Evolutionary conservation across 768 basidiomycete genomes (phyloP).

Genomic region (Pulveroboletus sp.): DNA sequence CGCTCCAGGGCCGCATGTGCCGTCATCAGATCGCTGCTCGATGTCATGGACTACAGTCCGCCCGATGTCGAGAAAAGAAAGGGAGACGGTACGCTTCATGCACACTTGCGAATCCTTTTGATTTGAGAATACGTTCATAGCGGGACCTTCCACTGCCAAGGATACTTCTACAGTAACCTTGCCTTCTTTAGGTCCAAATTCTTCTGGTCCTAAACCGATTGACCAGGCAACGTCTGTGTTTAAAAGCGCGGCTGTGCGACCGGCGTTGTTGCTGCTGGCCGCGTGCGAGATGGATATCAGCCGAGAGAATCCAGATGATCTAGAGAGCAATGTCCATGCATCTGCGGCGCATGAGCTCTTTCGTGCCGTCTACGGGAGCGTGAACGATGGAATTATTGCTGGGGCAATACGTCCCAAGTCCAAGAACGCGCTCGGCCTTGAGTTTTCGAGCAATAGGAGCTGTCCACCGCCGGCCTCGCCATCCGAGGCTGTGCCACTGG

Average conservation of each 20-base stretch:
- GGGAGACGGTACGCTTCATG: conserved; percentile 25
- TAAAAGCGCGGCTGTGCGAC: conserved; percentile 20
- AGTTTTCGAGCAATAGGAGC: conserved; percentile 16
- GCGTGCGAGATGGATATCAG: conserved; percentile 33
- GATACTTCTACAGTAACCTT: conserved; percentile 7
- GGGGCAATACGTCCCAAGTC: conserved; percentile 10
- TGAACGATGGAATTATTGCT: conserved; percentile 19
- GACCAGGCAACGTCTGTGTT: conserved; percentile 10
- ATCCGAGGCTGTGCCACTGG: not conserved
- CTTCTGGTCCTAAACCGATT: conserved; percentile 7
- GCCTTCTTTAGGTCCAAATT: conserved; percentile 1
- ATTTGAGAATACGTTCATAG: conserved; percentile 15
- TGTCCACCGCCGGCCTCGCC: not conserved
- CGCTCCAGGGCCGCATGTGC: conserved; percentile 29
- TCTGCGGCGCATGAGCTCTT: conserved; percentile 28
- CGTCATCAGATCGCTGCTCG: conserved; percentile 26
- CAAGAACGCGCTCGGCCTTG: conserved; percentile 25
- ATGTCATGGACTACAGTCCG: conserved; percentile 3
- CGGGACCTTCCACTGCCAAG: conserved; percentile 6
- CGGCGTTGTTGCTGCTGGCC: conserved; percentile 29
- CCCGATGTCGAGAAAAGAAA: conserved; percentile 17
- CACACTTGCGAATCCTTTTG: conserved; percentile 8
- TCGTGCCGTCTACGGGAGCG: conserved; percentile 28
- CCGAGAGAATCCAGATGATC: conserved; percentile 20
- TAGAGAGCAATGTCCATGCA: conserved; percentile 20